Evolutionary conservation across 371 early-diverging fungal genomes (phyloP).

Genomic region (Fennellomyces sp.): DNA sequence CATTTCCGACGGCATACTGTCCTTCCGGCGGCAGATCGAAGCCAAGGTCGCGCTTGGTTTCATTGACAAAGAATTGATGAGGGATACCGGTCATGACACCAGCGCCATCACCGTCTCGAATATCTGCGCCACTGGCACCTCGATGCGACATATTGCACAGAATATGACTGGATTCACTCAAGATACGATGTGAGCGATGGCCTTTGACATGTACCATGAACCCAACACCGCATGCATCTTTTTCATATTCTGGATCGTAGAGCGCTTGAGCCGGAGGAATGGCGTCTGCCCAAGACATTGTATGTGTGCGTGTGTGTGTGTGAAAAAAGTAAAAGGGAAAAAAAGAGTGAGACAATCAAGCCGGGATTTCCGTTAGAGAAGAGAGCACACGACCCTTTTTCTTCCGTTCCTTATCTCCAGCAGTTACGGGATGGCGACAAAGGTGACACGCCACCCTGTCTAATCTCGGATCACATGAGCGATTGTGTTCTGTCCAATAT

Average conservation of each 20-base stretch:
- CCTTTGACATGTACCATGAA: slow-evolving; percentile 89
- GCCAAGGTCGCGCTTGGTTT: slow-evolving; percentile 57
- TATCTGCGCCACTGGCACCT: slow-evolving; percentile 92
- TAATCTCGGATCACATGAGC: no score
- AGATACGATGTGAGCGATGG: slow-evolving; percentile 73
- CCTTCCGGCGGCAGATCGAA: slow-evolving; percentile 74
- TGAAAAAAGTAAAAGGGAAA: no score
- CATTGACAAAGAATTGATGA: slow-evolving; percentile 80
- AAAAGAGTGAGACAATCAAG: no score
- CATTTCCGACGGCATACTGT: slow-evolving; percentile 92
- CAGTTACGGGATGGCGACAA: no score
- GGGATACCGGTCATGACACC: slow-evolving; percentile 95
- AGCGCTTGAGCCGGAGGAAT: slow-evolving; percentile 81
- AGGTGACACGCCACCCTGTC: no score
- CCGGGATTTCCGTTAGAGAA: no score
- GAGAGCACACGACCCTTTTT: no score
- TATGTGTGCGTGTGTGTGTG: no score
- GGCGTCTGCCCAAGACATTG: slow-evolving; percentile 74
- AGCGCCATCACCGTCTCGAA: slow-evolving; percentile 86
- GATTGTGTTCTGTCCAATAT: no score
- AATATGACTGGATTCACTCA: slow-evolving; percentile 78
- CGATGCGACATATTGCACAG: slow-evolving; percentile 98
- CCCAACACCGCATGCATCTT: slow-evolving; percentile 93
- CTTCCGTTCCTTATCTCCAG: no score
- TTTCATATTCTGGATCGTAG: slow-evolving; percentile 82